Evolutionary conservation across 129 eudicot genomes (phyloP).

Genomic region (Flaveria robusta): DNA sequence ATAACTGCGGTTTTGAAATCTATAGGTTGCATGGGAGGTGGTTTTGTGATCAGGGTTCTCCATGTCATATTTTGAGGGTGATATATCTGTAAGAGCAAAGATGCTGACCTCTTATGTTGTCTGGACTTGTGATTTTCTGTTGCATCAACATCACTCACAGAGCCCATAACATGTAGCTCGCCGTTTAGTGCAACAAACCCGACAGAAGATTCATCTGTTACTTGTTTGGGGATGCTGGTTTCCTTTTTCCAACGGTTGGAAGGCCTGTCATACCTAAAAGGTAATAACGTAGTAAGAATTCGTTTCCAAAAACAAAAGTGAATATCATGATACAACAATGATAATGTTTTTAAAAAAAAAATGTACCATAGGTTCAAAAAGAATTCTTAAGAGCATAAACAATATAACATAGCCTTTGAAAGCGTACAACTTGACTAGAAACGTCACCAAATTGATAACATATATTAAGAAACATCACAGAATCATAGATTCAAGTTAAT

Average conservation of each 20-base stretch:
- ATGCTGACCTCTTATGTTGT: conserved; percentile 60
- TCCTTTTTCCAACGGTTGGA: conserved; percentile 79
- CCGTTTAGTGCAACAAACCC: conserved; percentile 74
- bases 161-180: conserved; percentile 65
- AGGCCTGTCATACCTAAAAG: conserved; percentile 65
- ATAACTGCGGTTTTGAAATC: conserved; percentile 80
- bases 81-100: conserved; percentile 66
- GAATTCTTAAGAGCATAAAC: neutral
- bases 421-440: neutral
- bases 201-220: conserved; percentile 53
- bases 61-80: conserved; percentile 71
- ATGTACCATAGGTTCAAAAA: conserved; percentile 4
- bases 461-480: neutral
- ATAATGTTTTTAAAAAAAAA: neutral
- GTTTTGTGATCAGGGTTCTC: conserved; percentile 71
- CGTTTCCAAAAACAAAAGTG: neutral
- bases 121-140: conserved; percentile 51
- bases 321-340: neutral
- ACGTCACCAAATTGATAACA: neutral
- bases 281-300: neutral
- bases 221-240: conserved; percentile 70
- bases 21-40: conserved; percentile 60
- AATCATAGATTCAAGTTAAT: neutral
- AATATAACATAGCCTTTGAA: neutral
- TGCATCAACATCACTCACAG: conserved; percentile 42